Base-by-base conservation (phyloP, 768 basidiomycete genomes). In the Boletus sensibilis region DNA sequence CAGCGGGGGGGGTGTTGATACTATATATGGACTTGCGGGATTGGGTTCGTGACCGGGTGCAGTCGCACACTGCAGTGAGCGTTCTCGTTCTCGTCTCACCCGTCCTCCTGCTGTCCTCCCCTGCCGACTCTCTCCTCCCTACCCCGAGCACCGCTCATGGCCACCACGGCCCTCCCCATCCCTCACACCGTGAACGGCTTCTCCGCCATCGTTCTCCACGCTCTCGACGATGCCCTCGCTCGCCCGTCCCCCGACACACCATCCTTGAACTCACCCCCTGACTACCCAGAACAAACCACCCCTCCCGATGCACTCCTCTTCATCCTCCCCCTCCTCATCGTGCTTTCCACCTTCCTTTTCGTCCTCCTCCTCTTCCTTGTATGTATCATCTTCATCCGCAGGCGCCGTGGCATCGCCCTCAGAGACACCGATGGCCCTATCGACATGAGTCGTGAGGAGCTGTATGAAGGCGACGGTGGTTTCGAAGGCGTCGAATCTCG, bases 301-400 rank as follows among this genome's bases (percentile, higher is more conserved):
- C 49, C 70, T 33, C 78, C 79, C 50, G 88, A 92, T 66, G 82
- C 88, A 31, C 84, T 92, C 58, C 82, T 91, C 68, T 84, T 98
- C 66, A 85, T 99, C 56, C 83, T 99, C 7, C 96, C 96, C 27
- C 82, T 99, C 52, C 86, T 98, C 68, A 91, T 98, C 75, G 89
- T 98, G 45, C 82, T 98, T 34, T 88, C 92, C 23, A 93, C 93
- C 6, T 90, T 98, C 61, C 82, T 99, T 50, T 90, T 98, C 72
- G 86, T 98, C 51, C 84, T 98, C 60, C 81, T 98, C 47, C 79
- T 96, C 56, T 96, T 98, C 75, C 84, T 98, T 48, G 76, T 95
- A 65, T 94, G 92, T 67, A 83, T 97, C 55, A 80, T 98, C 64
- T 81, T 96, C 59, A 82, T 97, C 63, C 83, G 92, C 57, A 79